phyloP scores from a whole-genome alignment of 73 alveolate species.

The Paramecium octaurelia region DNA sequence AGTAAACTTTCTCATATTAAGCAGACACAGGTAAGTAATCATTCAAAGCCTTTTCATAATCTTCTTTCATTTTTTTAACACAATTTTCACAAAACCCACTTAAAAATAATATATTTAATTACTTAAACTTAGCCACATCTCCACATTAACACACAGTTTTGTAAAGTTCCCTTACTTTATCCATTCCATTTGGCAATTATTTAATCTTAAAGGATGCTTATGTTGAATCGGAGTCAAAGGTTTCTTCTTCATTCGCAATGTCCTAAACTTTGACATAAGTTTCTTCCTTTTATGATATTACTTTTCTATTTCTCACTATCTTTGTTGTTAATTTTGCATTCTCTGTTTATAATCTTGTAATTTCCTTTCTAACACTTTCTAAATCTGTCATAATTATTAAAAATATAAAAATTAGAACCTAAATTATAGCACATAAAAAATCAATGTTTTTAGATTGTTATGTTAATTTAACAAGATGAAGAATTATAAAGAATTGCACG shows the following conservation, averaged over 20 bases:
- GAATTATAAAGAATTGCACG: no score
- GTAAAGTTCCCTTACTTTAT: slow-evolving; percentile 40
- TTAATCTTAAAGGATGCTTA: slow-evolving; percentile 2
- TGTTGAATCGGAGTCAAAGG: slow-evolving; percentile 14
- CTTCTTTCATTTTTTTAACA: slow-evolving; percentile 26
- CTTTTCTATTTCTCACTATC: background rate
- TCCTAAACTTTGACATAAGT: background rate
- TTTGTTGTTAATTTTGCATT: slow-evolving; percentile 31
- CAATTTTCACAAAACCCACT: slow-evolving; percentile 35
- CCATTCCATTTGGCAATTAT: slow-evolving; percentile 31
- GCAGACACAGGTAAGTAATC: background rate
- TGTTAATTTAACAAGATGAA: no score
- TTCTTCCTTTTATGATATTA: background rate
- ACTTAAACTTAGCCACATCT: background rate
- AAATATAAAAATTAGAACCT: background rate
- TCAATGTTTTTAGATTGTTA: no score
- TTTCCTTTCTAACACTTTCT: background rate
- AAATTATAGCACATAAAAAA: no score
- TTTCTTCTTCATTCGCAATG: background rate
- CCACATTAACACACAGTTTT: slow-evolving; percentile 29
- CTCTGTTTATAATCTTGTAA: background rate
- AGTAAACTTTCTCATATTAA: slow-evolving; percentile 14
- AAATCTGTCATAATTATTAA: background rate
- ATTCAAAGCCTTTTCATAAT: background rate
- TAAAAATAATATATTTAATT: background rate